Percentiles rank a stretch among this genome's conserved stretches.
Evolutionary conservation across 2,329 filamentous ascomycete genomes (phyloP).

Genomic region (Exophiala lecanii-corni): DNA sequence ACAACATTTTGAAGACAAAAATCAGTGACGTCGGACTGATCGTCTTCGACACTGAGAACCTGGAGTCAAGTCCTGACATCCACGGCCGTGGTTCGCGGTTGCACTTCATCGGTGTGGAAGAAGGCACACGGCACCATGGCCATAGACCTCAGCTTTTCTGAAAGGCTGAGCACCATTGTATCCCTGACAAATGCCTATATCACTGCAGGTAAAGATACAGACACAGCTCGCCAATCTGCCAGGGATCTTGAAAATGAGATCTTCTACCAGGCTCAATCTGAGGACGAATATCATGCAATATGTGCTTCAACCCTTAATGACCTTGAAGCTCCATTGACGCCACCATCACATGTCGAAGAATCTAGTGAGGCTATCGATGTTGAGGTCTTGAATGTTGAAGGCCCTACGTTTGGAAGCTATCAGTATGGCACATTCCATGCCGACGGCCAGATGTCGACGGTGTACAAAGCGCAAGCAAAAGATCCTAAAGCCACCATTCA

Average conservation of each 20-base stretch:
- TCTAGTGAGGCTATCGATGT: conserved; percentile 22
- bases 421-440: conserved; percentile 52
- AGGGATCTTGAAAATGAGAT: conserved; percentile 63
- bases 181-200: conserved; percentile 49
- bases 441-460: conserved; percentile 73
- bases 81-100: no score
- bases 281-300: conserved; percentile 55
- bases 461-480: conserved; percentile 63
- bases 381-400: conserved; percentile 29
- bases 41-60: no score
- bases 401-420: conserved; percentile 51
- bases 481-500: conserved; percentile 32
- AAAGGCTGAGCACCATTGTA: conserved; percentile 60
- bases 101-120: no score
- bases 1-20: no score
- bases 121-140: conserved; percentile 16
- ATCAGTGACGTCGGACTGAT: no score
- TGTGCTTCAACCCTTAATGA: conserved; percentile 38
- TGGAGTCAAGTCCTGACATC: no score
- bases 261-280: conserved; percentile 48
- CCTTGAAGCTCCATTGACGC: conserved; percentile 29
- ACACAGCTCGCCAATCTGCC: conserved; percentile 54
- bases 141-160: conserved; percentile 49
- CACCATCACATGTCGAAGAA: conserved; percentile 25
- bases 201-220: conserved; percentile 35